Evolutionary conservation across 108 stramenopile genomes (phyloP).

Genomic region (Cylindrotheca fusiformis): DNA sequence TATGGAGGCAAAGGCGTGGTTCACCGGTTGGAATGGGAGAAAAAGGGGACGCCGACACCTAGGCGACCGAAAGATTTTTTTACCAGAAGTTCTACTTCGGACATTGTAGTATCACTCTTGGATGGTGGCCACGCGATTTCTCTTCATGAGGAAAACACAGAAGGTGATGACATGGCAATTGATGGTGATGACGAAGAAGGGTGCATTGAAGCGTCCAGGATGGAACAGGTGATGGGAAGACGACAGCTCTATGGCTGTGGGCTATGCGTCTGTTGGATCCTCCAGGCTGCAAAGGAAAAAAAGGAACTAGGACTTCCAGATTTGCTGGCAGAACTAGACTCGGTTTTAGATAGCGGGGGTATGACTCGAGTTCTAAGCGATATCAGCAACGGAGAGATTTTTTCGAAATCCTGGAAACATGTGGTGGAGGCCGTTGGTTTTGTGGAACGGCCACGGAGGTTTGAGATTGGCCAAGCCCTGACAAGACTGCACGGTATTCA

Average conservation of each 20-base stretch:
- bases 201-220: conserved; percentile 76
- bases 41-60: conserved; percentile 45
- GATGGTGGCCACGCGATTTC: conserved; percentile 65
- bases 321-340: conserved; percentile 56
- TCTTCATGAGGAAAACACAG: conserved; percentile 27
- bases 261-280: conserved; percentile 68
- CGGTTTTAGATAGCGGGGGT: conserved; percentile 46
- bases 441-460: conserved; percentile 64
- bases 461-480: conserved; percentile 81
- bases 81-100: conserved; percentile 6
- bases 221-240: conserved; percentile 74
- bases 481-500: conserved; percentile 72
- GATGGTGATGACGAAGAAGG: conserved; percentile 70
- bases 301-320: conserved; percentile 51
- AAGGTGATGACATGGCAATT: conserved; percentile 15
- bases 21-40: conserved; percentile 81
- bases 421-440: conserved; percentile 58
- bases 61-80: conserved; percentile 36
- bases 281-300: conserved; percentile 42
- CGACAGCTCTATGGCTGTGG: conserved; percentile 82
- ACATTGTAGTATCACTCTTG: conserved; percentile 34
- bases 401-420: conserved; percentile 23
- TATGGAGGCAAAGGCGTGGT: conserved; percentile 88
- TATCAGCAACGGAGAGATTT: background rate
- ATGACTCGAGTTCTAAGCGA: conserved; percentile 27